Percentiles rank a stretch among this genome's conserved stretches.
These are phyloP conservation scores for Puccinia hordei DNA, from an alignment of 1,284 basidiomycete genomes.

Conservation along the genomic window DNA sequence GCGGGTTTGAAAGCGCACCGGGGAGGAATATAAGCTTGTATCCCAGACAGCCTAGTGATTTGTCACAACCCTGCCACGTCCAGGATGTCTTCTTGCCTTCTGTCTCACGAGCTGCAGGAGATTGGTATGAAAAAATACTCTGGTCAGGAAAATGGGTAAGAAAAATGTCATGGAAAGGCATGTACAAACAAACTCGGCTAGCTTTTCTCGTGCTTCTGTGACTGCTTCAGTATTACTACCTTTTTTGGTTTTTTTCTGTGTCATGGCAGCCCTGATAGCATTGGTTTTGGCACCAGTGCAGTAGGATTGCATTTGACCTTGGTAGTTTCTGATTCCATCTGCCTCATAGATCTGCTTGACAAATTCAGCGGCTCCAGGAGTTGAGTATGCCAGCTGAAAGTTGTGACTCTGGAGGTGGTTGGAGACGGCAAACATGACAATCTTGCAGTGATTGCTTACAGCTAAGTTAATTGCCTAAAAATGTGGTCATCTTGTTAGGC, in stretches of 20 bases:
- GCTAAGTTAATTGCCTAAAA: constrained; percentile 13
- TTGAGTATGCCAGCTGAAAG: not conserved
- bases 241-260: not conserved
- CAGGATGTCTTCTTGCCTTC: not conserved
- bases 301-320: constrained; percentile 2
- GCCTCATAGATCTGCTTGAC: constrained; percentile 10
- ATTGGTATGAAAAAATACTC: not conserved
- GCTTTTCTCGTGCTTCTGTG: too few relatives aligned
- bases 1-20: not conserved
- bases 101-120: not conserved
- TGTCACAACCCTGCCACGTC: constrained; percentile 3
- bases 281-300: not conserved
- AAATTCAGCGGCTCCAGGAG: constrained; percentile 1
- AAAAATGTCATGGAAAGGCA: not conserved
- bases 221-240: not conserved
- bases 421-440: constrained; percentile 17
- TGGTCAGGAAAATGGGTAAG: not conserved
- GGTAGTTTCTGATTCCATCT: constrained; percentile 1
- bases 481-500: not conserved
- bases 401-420: not conserved
- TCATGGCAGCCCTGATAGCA: not conserved
- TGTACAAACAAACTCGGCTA: not conserved
- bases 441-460: constrained; percentile 3
- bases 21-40: not conserved
- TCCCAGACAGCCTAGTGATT: not conserved